Base-by-base conservation (phyloP, 106 monocot species). In the Gastrodia elata region DNA sequence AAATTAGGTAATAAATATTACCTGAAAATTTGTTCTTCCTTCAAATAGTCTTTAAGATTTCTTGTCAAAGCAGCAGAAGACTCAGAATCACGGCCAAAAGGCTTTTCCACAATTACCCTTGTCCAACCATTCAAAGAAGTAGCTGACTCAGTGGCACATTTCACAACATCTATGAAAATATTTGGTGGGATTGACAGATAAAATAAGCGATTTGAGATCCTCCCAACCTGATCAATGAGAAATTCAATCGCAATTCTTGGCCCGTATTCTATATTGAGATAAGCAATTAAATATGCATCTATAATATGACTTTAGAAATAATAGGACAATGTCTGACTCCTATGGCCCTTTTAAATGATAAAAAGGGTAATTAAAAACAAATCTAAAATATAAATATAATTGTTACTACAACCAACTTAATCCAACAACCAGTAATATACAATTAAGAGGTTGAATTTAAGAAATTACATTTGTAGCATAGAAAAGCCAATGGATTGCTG, bases 1-100 rank as follows among this genome's bases (percentile, higher is more conserved):
- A 28, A 40, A 32, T 43, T 35, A 14, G 6, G 33, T 2, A 43
- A 24, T 34, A 49, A 52, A 33, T 16, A 35, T 57, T 73, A 95
- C 94, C 94, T 91, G 64, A 95, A 95, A 71, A 95, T 95, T 82
- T 95, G 94, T 34, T 95, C 91, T 77, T 95, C 94, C 6, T 64
- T 71, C 41, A 95, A 77, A 59, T 95, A 95, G 39, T 87, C 76
- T 52, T 95, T 95, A 59, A 91, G 72, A 42, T 79, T 77, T 71
- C 88, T 79, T 52, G 94, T 95, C 76, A 95, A 80, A 49, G 91
- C 79, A 77, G 94, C 87, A 72, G 94, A 95, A 71, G 94, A 91
- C 70, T 91, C 87, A 37, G 83, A 85, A 38, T 95, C 94, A 11
- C 91, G 83, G 4, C 94, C 94, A 82, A 95, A 95, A 1, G 94